Percentiles rank a stretch among this genome's conserved stretches.
Conservation (phyloP, 106 monocot species). For the Allium cepa region DNA sequence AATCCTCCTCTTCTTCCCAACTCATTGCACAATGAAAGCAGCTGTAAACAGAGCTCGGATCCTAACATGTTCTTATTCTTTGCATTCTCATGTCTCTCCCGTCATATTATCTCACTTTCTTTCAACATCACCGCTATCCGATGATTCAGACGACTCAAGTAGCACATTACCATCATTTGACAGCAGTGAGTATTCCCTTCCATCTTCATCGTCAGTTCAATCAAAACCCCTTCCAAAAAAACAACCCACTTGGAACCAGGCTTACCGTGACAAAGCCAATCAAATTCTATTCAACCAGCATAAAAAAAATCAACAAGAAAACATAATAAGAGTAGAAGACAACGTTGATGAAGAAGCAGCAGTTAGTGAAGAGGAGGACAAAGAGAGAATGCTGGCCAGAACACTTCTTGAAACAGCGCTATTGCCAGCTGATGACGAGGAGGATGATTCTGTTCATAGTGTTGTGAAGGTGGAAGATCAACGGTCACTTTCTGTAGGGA, state of each 20-base stretch:
- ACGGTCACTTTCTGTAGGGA: constrained; percentile 75
- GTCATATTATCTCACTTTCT: constrained; percentile 2
- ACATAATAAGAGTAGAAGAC: constrained; percentile 1
- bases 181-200: constrained; percentile 39
- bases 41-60: no score
- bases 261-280: constrained; percentile 63
- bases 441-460: constrained; percentile 34
- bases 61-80: no score
- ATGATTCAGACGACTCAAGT: constrained; percentile 7
- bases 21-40: no score
- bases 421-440: constrained; percentile 40
- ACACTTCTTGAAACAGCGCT: constrained; percentile 64
- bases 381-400: constrained; percentile 47
- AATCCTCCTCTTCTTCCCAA: no score
- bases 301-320: background rate
- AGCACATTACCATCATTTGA: constrained; percentile 34
- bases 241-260: constrained; percentile 37
- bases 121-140: constrained; percentile 7
- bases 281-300: constrained; percentile 28
- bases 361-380: constrained; percentile 28
- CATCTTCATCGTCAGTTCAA: background rate
- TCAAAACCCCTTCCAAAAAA: background rate
- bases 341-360: constrained; percentile 10
- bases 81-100: background rate
- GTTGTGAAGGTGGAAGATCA: constrained; percentile 81